phyloP scores from a whole-genome alignment of 495 filamentous ascomycete species.

The Letharia columbiana region DNA sequence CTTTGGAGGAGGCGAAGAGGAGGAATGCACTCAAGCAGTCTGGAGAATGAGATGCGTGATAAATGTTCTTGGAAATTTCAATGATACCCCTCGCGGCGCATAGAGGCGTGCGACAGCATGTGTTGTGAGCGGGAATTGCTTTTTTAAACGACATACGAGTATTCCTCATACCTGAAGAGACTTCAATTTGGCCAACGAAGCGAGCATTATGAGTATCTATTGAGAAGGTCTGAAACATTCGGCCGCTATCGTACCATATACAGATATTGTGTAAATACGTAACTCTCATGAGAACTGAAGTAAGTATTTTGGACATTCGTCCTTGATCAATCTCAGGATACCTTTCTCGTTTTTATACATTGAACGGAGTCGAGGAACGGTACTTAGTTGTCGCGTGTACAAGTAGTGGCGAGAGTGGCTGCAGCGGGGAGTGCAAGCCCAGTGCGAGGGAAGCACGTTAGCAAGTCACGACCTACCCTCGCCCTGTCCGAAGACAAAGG shows the following conservation, averaged over 20 bases:
- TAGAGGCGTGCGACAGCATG: constrained; percentile 4
- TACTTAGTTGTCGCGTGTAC: no score
- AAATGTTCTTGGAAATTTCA: not conserved
- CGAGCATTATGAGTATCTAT: not conserved
- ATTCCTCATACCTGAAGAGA: not conserved
- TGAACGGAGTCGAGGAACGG: no score
- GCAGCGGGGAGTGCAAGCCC: no score
- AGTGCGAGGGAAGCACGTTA: no score
- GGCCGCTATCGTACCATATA: not conserved
- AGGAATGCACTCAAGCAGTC: constrained; percentile 38
- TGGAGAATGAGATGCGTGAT: constrained; percentile 8
- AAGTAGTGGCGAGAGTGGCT: no score
- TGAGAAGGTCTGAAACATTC: not conserved
- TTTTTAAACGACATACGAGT: not conserved
- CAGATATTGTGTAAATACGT: not conserved
- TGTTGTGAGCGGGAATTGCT: not conserved
- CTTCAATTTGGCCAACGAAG: not conserved
- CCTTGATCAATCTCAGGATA: no score
- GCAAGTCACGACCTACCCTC: no score
- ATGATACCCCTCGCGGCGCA: constrained; percentile 12
- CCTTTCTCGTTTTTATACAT: no score
- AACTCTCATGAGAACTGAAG: no score
- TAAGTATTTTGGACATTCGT: no score
- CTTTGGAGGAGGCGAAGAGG: constrained; percentile 43
- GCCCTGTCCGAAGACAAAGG: no score